Evolutionary conservation across 768 basidiomycete genomes (phyloP).

Genomic region (Xanthoconium purpureum): DNA sequence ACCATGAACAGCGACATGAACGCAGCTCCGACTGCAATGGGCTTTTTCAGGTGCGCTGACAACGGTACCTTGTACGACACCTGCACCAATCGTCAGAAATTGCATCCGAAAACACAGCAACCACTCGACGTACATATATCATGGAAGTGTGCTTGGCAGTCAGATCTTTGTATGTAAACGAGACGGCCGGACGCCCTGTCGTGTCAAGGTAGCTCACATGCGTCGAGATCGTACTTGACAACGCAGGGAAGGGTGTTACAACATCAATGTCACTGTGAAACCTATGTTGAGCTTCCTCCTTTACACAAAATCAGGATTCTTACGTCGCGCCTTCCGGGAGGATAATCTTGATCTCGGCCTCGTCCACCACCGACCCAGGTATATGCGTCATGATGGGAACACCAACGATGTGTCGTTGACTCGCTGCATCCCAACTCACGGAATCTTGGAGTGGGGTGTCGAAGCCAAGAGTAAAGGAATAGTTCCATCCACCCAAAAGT

Average conservation of each 20-base stretch:
- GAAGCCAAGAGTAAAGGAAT: conserved; percentile 91
- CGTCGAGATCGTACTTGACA: conserved; percentile 55
- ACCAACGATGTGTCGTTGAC: conserved; percentile 66
- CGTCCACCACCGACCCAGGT: conserved; percentile 75
- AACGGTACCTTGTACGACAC: conserved; percentile 84
- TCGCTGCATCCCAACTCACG: conserved; percentile 58
- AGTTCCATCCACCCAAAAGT: conserved; percentile 96
- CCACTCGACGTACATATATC: conserved; percentile 69
- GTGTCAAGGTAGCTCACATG: conserved; percentile 92
- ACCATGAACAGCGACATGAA: conserved; percentile 64
- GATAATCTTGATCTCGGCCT: conserved; percentile 75
- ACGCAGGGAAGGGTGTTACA: conserved; percentile 72
- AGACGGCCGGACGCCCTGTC: conserved; percentile 76
- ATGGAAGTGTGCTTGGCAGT: conserved; percentile 76
- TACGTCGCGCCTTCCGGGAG: conserved; percentile 95
- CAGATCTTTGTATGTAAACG: conserved; percentile 67
- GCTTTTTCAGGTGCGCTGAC: conserved; percentile 84
- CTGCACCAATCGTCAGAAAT: conserved; percentile 39
- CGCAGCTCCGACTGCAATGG: conserved; percentile 69
- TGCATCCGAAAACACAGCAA: not conserved
- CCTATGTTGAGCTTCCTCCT: conserved; percentile 6
- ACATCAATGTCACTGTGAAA: conserved; percentile 70
- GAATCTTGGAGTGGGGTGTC: conserved; percentile 82
- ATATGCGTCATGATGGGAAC: conserved; percentile 85
- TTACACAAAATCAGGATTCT: conserved; percentile 33